Base-by-base conservation (phyloP, 2,329 filamentous ascomycete species). In the Curvularia eragrostidis region DNA sequence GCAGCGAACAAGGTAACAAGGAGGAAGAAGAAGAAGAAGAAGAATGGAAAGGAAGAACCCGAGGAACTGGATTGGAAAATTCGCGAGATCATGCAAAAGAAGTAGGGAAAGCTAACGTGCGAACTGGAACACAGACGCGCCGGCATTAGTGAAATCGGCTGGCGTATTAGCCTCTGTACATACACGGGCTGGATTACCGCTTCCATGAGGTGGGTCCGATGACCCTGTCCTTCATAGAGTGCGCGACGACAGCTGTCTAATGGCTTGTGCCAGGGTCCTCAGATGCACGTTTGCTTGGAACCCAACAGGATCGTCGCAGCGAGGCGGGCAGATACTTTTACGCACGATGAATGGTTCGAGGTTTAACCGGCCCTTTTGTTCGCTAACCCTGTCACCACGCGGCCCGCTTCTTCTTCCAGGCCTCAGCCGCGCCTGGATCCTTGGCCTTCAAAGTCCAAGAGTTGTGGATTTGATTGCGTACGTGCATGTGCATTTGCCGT, bases 391-490 rank as follows among this genome's bases (percentile, higher is more conserved):
- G 44, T 21, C 30, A 47, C 43, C 47, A 57, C 32, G 46, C 55
- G 55, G 55, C 23, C 44, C 55, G 55, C 55, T 54, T 48, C 51
- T 30, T 54, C 39, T 49, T 49, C 47, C 38, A 46, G 55, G 38
- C 44, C 21, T 42, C 23, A 52, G 26, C 32, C 32, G 44, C 30
- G 19, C 30, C 42, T 36, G 50, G 30, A 19, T 26, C 24, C 51
- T 54, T 39, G 32, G 51, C 46, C 44, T 34, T 30, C 3, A 1
- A 36, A 49, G 32, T 39, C 30, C 46, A 44, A 44, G 49, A 48
- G 49, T 28, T 23, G 38, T 44, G 15, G 21, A 23, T 53, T 30
- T 41, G 41, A 44, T 48, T 54, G 30, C 21, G 15, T 28, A 3
- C 5, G 15, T 21, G 15, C n/a, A 18, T 48, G 34, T 46, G 12